Evolutionary conservation across 805 yeast genomes (phyloP).

Genomic region (Candida awuae): DNA sequence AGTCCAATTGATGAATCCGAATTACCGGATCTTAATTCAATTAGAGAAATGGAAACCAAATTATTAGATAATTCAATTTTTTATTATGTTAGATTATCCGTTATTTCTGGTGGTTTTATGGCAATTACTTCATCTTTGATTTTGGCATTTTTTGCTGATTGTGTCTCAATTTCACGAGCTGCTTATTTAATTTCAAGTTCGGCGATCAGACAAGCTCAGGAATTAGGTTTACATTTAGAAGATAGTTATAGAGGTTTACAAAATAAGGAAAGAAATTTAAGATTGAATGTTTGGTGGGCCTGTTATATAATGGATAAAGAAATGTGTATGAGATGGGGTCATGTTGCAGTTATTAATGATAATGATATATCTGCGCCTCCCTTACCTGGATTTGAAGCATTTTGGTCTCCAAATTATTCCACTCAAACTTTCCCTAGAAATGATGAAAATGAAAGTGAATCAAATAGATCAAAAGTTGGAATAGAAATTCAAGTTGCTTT

Average conservation of each 20-base stretch:
- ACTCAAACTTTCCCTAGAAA: neutral
- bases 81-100: constrained; percentile 44
- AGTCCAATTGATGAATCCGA: neutral
- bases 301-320: constrained; percentile 42
- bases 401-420: constrained; percentile 15
- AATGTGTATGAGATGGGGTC: constrained; percentile 38
- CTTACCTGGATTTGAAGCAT: constrained; percentile 17
- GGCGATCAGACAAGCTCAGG: constrained; percentile 47
- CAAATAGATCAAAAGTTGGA: constrained; percentile 6
- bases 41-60: constrained; percentile 24
- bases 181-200: constrained; percentile 35
- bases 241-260: constrained; percentile 35
- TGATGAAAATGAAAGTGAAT: neutral
- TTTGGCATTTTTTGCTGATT: constrained; percentile 34
- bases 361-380: constrained; percentile 32
- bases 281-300: constrained; percentile 42
- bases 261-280: constrained; percentile 29
- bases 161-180: constrained; percentile 29
- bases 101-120: constrained; percentile 42
- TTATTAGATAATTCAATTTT: constrained; percentile 36
- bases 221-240: constrained; percentile 47
- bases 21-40: constrained; percentile 14
- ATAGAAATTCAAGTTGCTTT: constrained; percentile 9
- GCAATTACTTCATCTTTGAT: constrained; percentile 47
- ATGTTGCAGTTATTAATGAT: constrained; percentile 39